Base-by-base conservation (phyloP, 306 rosid species). In the Vicia faba region DNA sequence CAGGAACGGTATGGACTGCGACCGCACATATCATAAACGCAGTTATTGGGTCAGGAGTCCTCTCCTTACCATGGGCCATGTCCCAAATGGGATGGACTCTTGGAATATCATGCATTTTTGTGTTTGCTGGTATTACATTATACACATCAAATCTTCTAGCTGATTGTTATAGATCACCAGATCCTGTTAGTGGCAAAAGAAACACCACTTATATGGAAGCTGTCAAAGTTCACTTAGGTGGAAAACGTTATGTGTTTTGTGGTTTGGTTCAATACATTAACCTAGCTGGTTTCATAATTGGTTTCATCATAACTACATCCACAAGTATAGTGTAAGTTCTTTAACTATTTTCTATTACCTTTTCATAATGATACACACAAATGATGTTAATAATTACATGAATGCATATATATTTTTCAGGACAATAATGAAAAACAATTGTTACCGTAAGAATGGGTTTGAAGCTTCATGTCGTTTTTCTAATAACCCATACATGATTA, bases 401-500 rank as follows among this genome's bases (percentile, higher is more conserved):
- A 10, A 20, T 15, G 2, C 18, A 20, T 33, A 33, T 5, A 31
- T 31, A 6, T 31, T 33, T 77, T 74, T 20, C 78, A 85, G 91
- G 78, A 68, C 90, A 3, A 83, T 88, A 54, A 79, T 61, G 15
- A 85, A 75, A 80, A 66, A 68, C 8, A 31, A 41, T 60, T 88
- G 91, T 69, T 69, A 56, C 61, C 81, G 75, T 41, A 75, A 63
- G 53, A 48, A 61, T 36, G 80, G 75, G 10, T 11, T 4, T 50
- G 74, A 31, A 49, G 71, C 74, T 3, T 4, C 81, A 1, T 88
- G 91, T 75, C 75, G 11, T 35, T 81, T 77, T 49, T 85, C 84
- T 2, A 72, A 55, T 25, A 83, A 83, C 58, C 85, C 91, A 19
- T 85, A 72, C 70, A 83, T 85, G 83, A 66, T 88, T 49, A 76